Evolutionary conservation across 352 stramenopile species (phyloP), one percentile per base, ranked within the genome.

Genomic region (Hyaloperonospora arabidopsidis): DNA sequence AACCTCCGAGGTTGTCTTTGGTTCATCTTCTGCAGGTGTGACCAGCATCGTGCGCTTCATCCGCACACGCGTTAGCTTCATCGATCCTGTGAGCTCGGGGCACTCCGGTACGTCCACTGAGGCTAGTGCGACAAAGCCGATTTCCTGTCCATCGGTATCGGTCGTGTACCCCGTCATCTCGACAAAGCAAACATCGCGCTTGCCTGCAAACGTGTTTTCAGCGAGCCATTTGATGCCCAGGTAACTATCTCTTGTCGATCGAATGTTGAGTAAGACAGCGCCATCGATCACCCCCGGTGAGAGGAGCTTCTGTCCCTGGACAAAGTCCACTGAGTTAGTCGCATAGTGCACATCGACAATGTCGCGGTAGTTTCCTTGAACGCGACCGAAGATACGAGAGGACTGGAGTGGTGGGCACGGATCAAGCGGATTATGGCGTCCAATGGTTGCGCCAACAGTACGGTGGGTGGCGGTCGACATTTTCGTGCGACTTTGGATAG

Each of bases 41-140:
- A 79, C 49, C 12, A 83, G 46, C 57, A 83, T 74, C 28, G 73
- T 80, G 50, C 69, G 62, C 54, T 74, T 72, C 58, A 79, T 66
- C 18, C 61, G 68, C 5, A 79, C 50, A 32, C 73, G 73, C 1
- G 59, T 68, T 7, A 79, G 34, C 4, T 71, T 65, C 21, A 74
- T 58, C 0, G 65, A 63, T 10, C 35, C 39, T 2, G 51, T 50
- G 13, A 80, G 35, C 35, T 69, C 65, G 5, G 70, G 68, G 23
- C 73, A 83, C 47, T 83, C 73, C 6, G 73, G 70, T 0, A 79
- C 32, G 19, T 72, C 68, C 8, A 80, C 48, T 1, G 73, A 80
- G 8, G 73, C 65, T 14, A 64, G 40, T 0, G 69, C 65, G 3
- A 70, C 57, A 53, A 79, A 78, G 1, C 65, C 73, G 17, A 80